phyloP scores from a whole-genome alignment of 495 filamentous ascomycete species.

The Hypomontagnella monticulosa region DNA sequence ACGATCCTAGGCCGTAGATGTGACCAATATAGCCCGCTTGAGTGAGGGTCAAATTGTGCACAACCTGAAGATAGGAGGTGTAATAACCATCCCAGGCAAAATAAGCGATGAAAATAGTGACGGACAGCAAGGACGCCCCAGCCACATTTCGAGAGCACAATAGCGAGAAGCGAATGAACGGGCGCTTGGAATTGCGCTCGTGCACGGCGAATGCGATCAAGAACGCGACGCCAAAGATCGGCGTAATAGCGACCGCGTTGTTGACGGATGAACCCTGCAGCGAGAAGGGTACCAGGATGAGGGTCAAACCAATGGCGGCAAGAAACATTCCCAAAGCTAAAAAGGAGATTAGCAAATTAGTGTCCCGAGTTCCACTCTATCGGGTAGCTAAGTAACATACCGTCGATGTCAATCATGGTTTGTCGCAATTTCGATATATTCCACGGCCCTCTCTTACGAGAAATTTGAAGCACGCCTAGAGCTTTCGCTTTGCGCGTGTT shows the following conservation, averaged over 20 bases:
- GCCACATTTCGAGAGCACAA: conserved; percentile 72
- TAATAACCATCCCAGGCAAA: conserved; percentile 76
- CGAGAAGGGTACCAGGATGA: conserved; percentile 72
- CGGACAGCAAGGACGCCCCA: conserved; percentile 67
- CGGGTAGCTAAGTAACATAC: conserved; percentile 44
- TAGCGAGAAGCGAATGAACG: conserved; percentile 69
- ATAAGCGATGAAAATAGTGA: conserved; percentile 68
- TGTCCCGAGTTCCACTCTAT: conserved; percentile 1
- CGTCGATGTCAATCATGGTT: conserved; percentile 70
- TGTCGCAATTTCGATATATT: conserved; percentile 57
- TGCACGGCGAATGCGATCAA: conserved; percentile 67
- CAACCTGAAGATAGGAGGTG: conserved; percentile 75
- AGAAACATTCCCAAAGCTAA: conserved; percentile 63
- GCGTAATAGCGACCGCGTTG: conserved; percentile 56
- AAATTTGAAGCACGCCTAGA: conserved; percentile 58
- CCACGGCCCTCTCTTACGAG: conserved; percentile 57
- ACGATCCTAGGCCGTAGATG: conserved; percentile 76
- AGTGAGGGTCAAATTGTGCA: conserved; percentile 65
- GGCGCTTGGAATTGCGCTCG: conserved; percentile 65
- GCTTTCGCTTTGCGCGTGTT: conserved; percentile 69
- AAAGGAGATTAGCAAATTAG: conserved; percentile 31
- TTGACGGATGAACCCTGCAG: conserved; percentile 62
- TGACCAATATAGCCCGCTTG: conserved; percentile 71
- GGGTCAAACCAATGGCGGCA: conserved; percentile 64
- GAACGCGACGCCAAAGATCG: conserved; percentile 66